phyloP scores from a whole-genome alignment of 2,329 filamentous ascomycete species.

The Alternaria atra region DNA sequence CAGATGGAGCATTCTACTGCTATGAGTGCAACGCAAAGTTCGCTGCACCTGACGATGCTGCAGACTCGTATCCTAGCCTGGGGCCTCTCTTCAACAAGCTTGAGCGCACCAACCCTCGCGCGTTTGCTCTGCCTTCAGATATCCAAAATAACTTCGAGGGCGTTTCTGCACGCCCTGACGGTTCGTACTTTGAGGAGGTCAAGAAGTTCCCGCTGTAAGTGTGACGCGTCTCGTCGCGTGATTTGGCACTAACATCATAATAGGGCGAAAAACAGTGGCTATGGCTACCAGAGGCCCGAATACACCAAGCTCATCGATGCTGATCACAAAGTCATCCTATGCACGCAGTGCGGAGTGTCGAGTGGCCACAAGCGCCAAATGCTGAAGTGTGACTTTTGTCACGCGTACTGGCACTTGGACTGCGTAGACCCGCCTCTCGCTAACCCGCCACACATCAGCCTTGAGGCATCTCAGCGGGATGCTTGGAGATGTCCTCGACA shows the following conservation, averaged over 20 bases:
- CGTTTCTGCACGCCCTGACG: conserved; percentile 77
- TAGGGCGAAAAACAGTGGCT: conserved; percentile 52
- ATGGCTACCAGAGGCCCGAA: conserved; percentile 52
- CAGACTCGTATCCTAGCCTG: conserved; percentile 55
- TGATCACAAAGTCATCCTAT: conserved; percentile 80
- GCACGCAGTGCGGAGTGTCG: conserved; percentile 76
- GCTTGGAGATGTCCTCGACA: conserved; percentile 93
- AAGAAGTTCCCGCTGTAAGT: conserved; percentile 68
- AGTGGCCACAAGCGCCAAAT: conserved; percentile 73
- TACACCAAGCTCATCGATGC: conserved; percentile 71
- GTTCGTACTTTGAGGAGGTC: conserved; percentile 79
- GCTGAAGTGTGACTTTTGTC: conserved; percentile 85
- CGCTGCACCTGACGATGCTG: conserved; percentile 36
- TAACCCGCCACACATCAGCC: conserved; percentile 70
- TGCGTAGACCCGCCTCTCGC: conserved; percentile 87
- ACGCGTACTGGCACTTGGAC: conserved; percentile 88
- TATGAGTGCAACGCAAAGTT: conserved; percentile 56
- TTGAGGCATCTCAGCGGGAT: conserved; percentile 64
- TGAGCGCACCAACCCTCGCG: conserved; percentile 73
- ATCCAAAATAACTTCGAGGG: conserved; percentile 82
- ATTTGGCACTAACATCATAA: conserved; percentile 37
- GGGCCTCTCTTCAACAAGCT: conserved; percentile 70
- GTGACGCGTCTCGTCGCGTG: conserved; percentile 37
- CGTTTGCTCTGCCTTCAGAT: conserved; percentile 74
- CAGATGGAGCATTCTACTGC: conserved; percentile 74